phyloP scores from a whole-genome alignment of 441 rosid genomes.

The Euphorbia corollata region DNA sequence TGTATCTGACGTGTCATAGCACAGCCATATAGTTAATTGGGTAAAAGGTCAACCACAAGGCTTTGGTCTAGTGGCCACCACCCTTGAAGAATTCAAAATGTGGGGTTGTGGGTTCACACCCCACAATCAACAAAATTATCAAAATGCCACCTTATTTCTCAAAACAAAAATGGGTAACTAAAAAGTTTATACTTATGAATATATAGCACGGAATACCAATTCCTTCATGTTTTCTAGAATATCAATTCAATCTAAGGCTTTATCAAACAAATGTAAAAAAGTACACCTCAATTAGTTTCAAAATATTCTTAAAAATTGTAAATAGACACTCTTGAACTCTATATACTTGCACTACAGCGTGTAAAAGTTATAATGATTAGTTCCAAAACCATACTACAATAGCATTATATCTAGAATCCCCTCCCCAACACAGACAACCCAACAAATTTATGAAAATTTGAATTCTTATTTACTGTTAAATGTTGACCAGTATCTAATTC shows the following conservation, averaged over 20 bases:
- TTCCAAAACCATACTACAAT: neutral
- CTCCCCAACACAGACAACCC: neutral
- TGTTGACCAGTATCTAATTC: neutral
- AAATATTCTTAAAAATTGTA: slow-evolving; percentile 1
- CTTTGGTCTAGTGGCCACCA: too few relatives aligned
- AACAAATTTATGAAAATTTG: neutral
- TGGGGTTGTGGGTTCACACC: too few relatives aligned
- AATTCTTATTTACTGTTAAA: neutral
- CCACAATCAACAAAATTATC: too few relatives aligned
- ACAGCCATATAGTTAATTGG: neutral
- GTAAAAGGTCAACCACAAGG: neutral
- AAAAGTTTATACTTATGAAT: neutral
- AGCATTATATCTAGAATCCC: neutral
- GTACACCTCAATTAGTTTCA: neutral
- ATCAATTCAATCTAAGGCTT: slow-evolving; percentile 6
- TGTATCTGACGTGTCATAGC: neutral
- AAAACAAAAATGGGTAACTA: too few relatives aligned
- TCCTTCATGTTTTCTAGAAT: neutral
- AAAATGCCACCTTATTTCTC: too few relatives aligned
- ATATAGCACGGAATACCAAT: neutral
- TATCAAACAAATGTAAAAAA: neutral
- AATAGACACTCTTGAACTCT: slow-evolving; percentile 1
- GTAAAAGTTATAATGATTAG: neutral
- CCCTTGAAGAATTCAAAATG: too few relatives aligned
- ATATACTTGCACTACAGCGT: neutral